A percentile compares a stretch with the other conserved stretches of the same genome.
These are phyloP conservation scores for Tulasnella sp. DNA, from an alignment of 768 basidiomycete species.

Conservation along the genomic window DNA sequence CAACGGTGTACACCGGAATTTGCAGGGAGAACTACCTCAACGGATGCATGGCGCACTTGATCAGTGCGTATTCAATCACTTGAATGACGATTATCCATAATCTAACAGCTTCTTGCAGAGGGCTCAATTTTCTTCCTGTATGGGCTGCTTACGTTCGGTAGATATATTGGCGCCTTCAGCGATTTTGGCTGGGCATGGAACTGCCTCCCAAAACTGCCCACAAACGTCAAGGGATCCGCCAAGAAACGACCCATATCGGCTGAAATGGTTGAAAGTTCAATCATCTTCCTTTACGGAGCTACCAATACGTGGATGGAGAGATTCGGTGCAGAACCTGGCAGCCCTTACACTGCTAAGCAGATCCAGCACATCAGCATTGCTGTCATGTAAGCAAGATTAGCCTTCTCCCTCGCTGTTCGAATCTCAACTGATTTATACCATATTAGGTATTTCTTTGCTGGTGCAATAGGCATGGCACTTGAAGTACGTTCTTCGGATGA, in stretches of 20 bases:
- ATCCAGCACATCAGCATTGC: conserved; percentile 93
- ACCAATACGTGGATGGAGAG: conserved; percentile 98
- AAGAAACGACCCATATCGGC: conserved; percentile 39
- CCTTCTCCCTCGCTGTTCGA: background rate
- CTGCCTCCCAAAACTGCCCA: conserved; percentile 16
- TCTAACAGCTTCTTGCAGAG: conserved; percentile 33
- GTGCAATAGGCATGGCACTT: conserved; percentile 75
- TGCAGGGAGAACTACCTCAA: conserved; percentile 70
- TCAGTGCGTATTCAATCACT: conserved; percentile 45
- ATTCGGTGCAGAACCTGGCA: conserved; percentile 66
- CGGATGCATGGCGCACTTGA: conserved; percentile 77
- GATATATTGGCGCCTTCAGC: conserved; percentile 83
- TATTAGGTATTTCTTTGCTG: conserved; percentile 90
- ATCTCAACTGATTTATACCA: background rate
- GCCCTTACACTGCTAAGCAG: conserved; percentile 80
- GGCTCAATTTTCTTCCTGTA: conserved; percentile 89
- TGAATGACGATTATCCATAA: background rate
- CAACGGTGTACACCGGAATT: conserved; percentile 74
- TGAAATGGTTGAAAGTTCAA: conserved; percentile 62
- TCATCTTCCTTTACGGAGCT: conserved; percentile 79
- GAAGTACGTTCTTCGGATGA: conserved; percentile 44
- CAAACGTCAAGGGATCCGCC: background rate
- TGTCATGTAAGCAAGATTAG: conserved; percentile 32
- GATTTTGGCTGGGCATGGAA: conserved; percentile 97
- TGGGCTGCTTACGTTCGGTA: conserved; percentile 77